phyloP scores from a whole-genome alignment of 148 eudicot species.

The Arctostaphylos glauca region DNA sequence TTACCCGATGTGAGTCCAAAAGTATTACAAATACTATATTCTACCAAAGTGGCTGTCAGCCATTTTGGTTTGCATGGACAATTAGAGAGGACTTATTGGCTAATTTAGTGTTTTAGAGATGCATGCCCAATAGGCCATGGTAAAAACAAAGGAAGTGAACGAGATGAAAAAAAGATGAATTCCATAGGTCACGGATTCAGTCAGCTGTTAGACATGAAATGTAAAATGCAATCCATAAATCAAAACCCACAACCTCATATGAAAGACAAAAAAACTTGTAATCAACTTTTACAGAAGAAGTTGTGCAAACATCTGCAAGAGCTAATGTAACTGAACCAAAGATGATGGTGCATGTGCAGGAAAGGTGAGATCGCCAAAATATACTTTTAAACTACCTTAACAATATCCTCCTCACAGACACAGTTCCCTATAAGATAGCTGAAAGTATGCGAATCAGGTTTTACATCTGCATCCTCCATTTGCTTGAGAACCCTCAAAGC shows the following conservation, averaged over 20 bases:
- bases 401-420: conserved; percentile 55
- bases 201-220: background rate
- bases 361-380: background rate
- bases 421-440: conserved; percentile 64
- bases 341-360: background rate
- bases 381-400: conserved; percentile 41
- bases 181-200: background rate
- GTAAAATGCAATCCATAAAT: background rate
- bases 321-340: background rate
- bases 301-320: background rate
- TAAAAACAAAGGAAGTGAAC: background rate
- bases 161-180: background rate
- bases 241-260: background rate
- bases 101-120: background rate
- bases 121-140: background rate
- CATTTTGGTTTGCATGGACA: background rate
- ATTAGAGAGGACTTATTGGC: background rate
- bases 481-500: conserved; percentile 53
- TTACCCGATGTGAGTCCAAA: no score
- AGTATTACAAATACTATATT: background rate
- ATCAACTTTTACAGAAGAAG: background rate
- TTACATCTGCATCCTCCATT: conserved; percentile 69
- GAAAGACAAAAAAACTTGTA: background rate
- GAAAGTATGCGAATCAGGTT: conserved; percentile 78
- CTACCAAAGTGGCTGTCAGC: background rate